Base-by-base conservation (phyloP, 805 yeast species). In the Jamesozyma gamospora region DNA sequence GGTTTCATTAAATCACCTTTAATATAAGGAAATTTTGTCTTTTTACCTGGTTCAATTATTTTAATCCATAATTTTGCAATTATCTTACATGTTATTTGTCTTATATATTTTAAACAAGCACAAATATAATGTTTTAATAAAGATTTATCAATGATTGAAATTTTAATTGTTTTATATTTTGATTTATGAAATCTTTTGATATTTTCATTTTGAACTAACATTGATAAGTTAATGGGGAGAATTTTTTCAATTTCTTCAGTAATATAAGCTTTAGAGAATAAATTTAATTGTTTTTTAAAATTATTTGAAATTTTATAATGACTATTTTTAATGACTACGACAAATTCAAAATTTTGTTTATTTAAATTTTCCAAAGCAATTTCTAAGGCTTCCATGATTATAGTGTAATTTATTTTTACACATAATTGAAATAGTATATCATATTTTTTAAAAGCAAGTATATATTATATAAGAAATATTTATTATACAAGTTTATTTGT, bases 1-100 rank as follows among this genome's bases (percentile, higher is more conserved):
- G 90, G 92, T 45, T 65, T 72, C 11, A 71, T 48, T 0, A 19
- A 35, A 12, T 71, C 70, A 2, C 75, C 75, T 9, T 53, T 51
- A 39, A 74, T 79, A 53, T 82, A 82, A 3, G 90, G 90, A 47
- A 62, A 70, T 18, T 62, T 58, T 1, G 79, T 66, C 56, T 80
- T 85, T 45, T 82, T 82, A 39, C 60, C 66, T 2, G 90, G 88
- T 50, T 79, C 86, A 13, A 79, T 64, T 1, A 64, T 56, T 48
- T 69, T 72, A 34, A 82, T 79, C 86, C 87, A 81, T 10, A 69
- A 64, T 52, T 80, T 82, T 6, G 83, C 79, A 8, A 82, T 57
- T 4, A 63, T 47, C 44, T 79, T 80, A 54, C 92, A 82, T 1
- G 68, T 62, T 1, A 68, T 49, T 47, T 78, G 84, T 48, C 69